A percentile compares a stretch with the other conserved stretches of the same genome.
Evolutionary conservation across 306 rosid species (phyloP).

Genomic region (Quercus berberidifolia): DNA sequence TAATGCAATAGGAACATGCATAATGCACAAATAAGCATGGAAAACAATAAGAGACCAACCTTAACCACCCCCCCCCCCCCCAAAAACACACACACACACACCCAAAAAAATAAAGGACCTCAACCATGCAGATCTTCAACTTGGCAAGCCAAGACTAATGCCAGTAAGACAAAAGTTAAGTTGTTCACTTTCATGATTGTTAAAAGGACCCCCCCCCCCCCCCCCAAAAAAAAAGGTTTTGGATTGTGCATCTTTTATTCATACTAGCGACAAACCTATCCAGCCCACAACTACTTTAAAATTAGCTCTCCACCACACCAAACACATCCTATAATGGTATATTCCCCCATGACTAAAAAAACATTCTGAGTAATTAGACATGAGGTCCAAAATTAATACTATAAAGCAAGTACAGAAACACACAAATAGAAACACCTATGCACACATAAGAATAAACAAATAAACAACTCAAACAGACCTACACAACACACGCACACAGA

Average conservation of each 20-base stretch:
- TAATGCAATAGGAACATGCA: too few relatives aligned
- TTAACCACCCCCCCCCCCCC: too few relatives aligned
- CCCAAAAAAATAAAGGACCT: not conserved
- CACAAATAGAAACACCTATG: not conserved
- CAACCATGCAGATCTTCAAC: not conserved
- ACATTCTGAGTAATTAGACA: not conserved
- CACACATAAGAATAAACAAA: not conserved
- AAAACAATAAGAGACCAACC: too few relatives aligned
- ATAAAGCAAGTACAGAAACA: not conserved
- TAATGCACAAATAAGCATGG: too few relatives aligned
- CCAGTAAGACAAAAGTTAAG: too few relatives aligned
- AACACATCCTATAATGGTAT: not conserved
- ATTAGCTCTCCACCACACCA: not conserved
- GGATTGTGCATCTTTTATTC: not conserved
- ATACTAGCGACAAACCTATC: not conserved
- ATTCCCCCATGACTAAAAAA: not conserved
- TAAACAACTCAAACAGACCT: not conserved
- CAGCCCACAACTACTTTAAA: not conserved
- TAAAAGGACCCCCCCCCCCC: not conserved
- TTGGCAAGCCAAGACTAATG: slow-evolving; percentile 10
- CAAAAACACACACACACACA: not conserved
- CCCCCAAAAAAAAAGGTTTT: not conserved
- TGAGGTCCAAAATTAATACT: not conserved
- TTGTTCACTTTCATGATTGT: not conserved
- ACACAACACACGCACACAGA: not conserved